Evolutionary conservation across 306 rosid genomes (phyloP), one percentile per base, ranked within the genome.

Genomic region (Vigna angularis): DNA sequence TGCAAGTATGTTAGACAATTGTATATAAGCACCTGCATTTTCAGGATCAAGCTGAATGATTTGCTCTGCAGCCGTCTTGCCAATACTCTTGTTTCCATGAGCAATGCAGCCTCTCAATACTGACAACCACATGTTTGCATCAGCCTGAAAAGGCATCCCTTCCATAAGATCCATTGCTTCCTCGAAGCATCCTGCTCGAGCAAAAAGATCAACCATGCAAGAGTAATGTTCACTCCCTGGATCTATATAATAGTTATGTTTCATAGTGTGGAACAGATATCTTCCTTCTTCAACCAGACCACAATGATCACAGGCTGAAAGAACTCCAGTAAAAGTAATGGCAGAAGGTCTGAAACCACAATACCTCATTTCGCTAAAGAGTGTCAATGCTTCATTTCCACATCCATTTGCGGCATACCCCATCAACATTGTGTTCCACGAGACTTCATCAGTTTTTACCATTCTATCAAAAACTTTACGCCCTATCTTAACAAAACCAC

Each of bases 351-450:
- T 77, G 61, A 88, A 86, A 40, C 85, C 85, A 74, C 88, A 75
- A 73, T 71, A 82, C 79, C 58, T 75, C 93, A 90, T 90, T 82
- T 90, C 87, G 26, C 77, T 6, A 22, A 93, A 93, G 70, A 93
- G 86, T 69, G 42, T 73, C 50, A 90, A 66, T 36, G 93, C 92
- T 84, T 90, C 92, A 44, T 50, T 72, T 85, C 97, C 97, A 66
- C 76, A 69, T 74, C 97, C 97, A 85, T 90, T 93, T 82, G 93
- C 83, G 7, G 96, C 97, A 82, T 89, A 93, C 56, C 97, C 97
- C 83, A 80, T 90, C 80, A 93, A 66, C 91, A 93, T 87, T 26
- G 96, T 76, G 58, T 93, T 93, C 97, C 97, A 93, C 49, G 93
- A 82, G 38, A 90, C 89, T 83, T 85, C 92, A 65, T 90, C 89